Evolutionary conservation across 345 rosid genomes (phyloP), one percentile per base, ranked within the genome.

Genomic region (Eucalyptus lansdowneana): DNA sequence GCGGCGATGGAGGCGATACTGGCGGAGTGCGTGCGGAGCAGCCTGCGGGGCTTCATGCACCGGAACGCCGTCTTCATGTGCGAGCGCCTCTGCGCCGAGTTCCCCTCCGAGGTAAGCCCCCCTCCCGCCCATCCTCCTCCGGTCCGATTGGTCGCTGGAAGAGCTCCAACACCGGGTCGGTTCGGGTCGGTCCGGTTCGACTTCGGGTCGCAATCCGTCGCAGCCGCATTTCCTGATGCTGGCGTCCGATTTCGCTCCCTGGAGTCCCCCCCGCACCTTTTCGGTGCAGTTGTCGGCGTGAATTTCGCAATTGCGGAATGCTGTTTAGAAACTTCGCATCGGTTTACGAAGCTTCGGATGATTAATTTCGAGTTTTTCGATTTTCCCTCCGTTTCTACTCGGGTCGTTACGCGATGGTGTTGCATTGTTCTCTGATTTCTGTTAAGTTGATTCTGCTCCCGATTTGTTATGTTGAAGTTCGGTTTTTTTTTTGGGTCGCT

Each of bases 71-170:
- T 96, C 91, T 98, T 98, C 94, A 93, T 96, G 94, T 96, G 99
- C 90, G 99, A 98, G 91, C 97, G 99, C 86, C 99, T 98, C 92
- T 96, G 96, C 87, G 99, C 99, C 31, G 99, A 97, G 95, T 98
- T 96, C 90, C 99, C 99, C 27, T 93, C 98, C 25, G 99, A 98
- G 99, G 99, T 98, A 56, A 53, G 2, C 15, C 8, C 21, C 16
- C 49, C n/a, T 29, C 31, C n/a, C n/a, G 6, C 13, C 62, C 65
- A 34, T 69, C 37, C 37, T 25, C 47, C 42, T 14, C 58, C 80
- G 42, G 11, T 4, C 89, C 44, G 58, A 60, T 60, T 11, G 44
- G 8, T 51, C 17, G 29, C 29, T 0, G 85, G 45, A 0, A 22
- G 27, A 1, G 76, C 76, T 65, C 76, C 40, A 65, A 31, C 76